These are phyloP conservation scores for Candida manassasensis DNA, from an alignment of 805 yeast genomes.

Conservation along the genomic window DNA sequence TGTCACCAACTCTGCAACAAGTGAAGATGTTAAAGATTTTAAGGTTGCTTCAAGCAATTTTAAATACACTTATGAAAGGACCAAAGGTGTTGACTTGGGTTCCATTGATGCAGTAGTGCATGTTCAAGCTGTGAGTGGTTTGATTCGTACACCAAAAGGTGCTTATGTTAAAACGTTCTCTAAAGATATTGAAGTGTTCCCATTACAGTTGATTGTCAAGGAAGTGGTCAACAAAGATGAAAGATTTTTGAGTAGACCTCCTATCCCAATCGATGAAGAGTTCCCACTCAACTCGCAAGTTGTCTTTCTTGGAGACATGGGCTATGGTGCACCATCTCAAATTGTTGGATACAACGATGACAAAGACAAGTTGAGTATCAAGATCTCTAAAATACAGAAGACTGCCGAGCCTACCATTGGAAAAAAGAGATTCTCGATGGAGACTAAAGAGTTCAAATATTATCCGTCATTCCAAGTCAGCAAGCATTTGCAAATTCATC, in stretches of 20 bases:
- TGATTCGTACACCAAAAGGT: constrained; percentile 64
- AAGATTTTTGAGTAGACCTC: constrained; percentile 67
- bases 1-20: constrained; percentile 31
- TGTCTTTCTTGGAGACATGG: constrained; percentile 78
- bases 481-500: constrained; percentile 49
- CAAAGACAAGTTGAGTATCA: constrained; percentile 45
- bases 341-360: constrained; percentile 55
- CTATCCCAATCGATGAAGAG: constrained; percentile 76
- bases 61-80: constrained; percentile 39
- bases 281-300: constrained; percentile 71
- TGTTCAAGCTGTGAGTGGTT: constrained; percentile 74
- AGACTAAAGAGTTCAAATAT: constrained; percentile 52
- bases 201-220: constrained; percentile 79
- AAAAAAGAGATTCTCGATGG: constrained; percentile 50
- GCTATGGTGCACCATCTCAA: constrained; percentile 77
- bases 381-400: constrained; percentile 33
- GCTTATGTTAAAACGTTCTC: constrained; percentile 73
- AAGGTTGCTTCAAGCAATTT: constrained; percentile 37
- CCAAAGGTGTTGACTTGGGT: constrained; percentile 60
- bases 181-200: constrained; percentile 49
- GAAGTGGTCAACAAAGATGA: constrained; percentile 67
- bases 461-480: constrained; percentile 64
- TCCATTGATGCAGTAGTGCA: constrained; percentile 54
- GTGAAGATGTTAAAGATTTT: constrained; percentile 47
- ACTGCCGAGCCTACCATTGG: constrained; percentile 65